phyloP scores from a whole-genome alignment of 805 yeast species.

The Yamadazyma scolyti region DNA sequence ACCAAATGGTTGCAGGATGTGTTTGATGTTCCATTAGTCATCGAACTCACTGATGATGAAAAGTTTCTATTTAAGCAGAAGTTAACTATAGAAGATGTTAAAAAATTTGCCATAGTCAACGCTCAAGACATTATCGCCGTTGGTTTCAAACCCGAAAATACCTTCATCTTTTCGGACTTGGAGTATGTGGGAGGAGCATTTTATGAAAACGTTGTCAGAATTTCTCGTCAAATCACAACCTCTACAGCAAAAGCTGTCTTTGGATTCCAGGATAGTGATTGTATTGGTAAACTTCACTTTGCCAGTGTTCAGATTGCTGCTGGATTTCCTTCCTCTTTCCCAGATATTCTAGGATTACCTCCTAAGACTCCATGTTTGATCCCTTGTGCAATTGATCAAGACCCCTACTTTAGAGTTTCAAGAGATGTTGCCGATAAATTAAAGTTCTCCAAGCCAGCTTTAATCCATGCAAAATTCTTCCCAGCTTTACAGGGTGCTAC shows the following conservation, averaged over 20 bases:
- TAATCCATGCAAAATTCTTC: constrained; percentile 92
- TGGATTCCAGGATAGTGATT: constrained; percentile 92
- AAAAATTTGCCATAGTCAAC: constrained; percentile 72
- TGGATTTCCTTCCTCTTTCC: constrained; percentile 94
- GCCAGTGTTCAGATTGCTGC: constrained; percentile 96
- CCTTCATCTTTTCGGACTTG: constrained; percentile 91
- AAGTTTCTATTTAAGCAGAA: constrained; percentile 92
- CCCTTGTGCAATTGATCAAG: constrained; percentile 99
- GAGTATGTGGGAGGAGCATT: constrained; percentile 91
- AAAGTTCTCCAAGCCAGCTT: constrained; percentile 84
- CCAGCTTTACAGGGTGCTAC: constrained; percentile 97
- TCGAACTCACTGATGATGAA: constrained; percentile 95
- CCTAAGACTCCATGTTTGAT: constrained; percentile 92
- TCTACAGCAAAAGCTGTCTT: constrained; percentile 97
- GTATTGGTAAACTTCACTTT: constrained; percentile 92
- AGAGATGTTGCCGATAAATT: constrained; percentile 96
- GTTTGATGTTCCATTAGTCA: constrained; percentile 90
- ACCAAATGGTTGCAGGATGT: constrained; percentile 98
- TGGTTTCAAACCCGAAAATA: constrained; percentile 92
- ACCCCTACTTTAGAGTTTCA: constrained; percentile 95
- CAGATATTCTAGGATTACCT: constrained; percentile 83
- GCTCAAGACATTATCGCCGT: constrained; percentile 91
- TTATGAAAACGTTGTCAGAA: constrained; percentile 90
- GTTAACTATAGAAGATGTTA: constrained; percentile 84
- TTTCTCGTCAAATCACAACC: constrained; percentile 91